Conservation (phyloP, 2,329 filamentous ascomycete genomes). For the Alternaria sp. region DNA sequence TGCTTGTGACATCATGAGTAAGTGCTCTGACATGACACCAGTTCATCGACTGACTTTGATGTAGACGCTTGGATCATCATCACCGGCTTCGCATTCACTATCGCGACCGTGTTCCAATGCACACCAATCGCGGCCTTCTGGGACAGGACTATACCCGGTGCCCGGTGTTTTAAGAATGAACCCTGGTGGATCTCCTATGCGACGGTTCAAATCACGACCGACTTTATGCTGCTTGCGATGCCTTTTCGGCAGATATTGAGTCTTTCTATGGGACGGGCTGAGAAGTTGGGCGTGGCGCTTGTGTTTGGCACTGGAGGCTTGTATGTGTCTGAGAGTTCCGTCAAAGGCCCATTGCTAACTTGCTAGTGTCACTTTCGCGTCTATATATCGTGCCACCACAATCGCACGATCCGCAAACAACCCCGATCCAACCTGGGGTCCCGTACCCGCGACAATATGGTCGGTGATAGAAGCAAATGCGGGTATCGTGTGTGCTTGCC, state of each 20-base stretch:
- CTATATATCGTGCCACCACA: conserved; percentile 33
- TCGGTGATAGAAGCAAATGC: conserved; percentile 34
- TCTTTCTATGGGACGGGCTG: conserved; percentile 26
- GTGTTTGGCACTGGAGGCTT: conserved; percentile 32
- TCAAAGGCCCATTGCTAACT: conserved; percentile 4
- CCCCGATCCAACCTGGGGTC: conserved; percentile 31
- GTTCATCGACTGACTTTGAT: background rate
- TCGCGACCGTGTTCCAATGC: conserved; percentile 44
- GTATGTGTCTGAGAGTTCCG: conserved; percentile 9
- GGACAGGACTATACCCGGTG: conserved; percentile 34
- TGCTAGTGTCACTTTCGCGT: conserved; percentile 30
- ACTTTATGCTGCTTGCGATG: conserved; percentile 27
- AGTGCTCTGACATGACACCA: background rate
- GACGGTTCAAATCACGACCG: conserved; percentile 26
- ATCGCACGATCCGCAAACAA: conserved; percentile 28
- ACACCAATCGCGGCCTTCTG: conserved; percentile 39
- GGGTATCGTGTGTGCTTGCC: conserved; percentile 30
- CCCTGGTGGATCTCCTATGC: conserved; percentile 36
- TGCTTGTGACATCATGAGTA: conserved; percentile 30
- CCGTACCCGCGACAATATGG: conserved; percentile 31
- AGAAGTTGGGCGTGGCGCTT: conserved; percentile 29
- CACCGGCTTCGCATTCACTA: conserved; percentile 37
- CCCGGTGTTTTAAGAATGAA: conserved; percentile 39
- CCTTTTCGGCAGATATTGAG: conserved; percentile 24
- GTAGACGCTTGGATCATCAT: conserved; percentile 32